Base-by-base conservation (phyloP, 1,284 basidiomycete genomes). In the Tilletia setariae region DNA sequence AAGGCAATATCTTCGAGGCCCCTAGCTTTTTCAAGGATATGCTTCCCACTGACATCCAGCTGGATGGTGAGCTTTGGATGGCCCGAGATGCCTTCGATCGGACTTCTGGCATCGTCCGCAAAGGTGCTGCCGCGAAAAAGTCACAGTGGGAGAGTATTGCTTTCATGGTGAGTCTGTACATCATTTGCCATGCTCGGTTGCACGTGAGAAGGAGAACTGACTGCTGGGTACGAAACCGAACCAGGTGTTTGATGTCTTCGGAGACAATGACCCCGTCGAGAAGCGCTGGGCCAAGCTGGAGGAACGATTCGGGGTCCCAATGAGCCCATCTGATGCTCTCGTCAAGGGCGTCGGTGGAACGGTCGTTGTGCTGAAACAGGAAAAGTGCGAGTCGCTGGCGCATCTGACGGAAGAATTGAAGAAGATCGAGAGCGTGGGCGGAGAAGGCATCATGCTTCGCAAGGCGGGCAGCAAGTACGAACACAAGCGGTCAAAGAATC, bases 371-470 rank as follows among this genome's bases (percentile, higher is more conserved):
- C 87, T 89, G 23, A 84, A 86, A 69, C 88, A 90, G 21, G 83
- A 85, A 68, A 72, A 83, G 64, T 88, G 86, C 35, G 83, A 82
- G 65, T 83, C 82, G 64, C 83, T 84, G 15, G 83, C 86, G 11
- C 88, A 89, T 73, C 85, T 90, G 2, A 79, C 87, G 0, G 84
- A 86, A 61, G 85, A 85, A 72, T 83, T 89, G 68, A 85, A 87
- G 73, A 85, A 87, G 65, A 83, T 89, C 11, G 87, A 89, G 77
- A 75, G 74, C 1, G 71, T 86, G 2, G 88, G 88, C 19, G 89
- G 89, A 0, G 89, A 90, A 81, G 89, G 89, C 3, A 65, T 90
- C 23, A 90, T 90, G 89, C 83, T 89, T n/a, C 84, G 89, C 16
- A 84, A 86, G 68, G 86, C 88, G 7, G 81, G 77, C 0, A 84